Evolutionary conservation across 805 yeast genomes (phyloP).

Genomic region (Wickerhamomyces bisporus): DNA sequence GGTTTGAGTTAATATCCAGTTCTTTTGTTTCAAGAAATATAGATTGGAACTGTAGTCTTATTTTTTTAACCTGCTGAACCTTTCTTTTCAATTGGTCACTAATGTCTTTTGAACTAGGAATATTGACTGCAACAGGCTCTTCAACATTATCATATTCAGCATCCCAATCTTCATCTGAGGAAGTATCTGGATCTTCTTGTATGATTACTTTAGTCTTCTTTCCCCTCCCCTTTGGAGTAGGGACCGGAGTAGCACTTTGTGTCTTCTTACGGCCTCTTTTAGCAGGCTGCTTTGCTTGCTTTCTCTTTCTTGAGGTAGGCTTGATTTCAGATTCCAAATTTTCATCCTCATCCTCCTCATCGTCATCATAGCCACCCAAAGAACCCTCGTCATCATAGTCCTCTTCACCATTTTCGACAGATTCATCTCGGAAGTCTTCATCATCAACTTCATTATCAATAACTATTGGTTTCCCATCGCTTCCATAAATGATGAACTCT

Average conservation of each 20-base stretch:
- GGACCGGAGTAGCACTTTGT: constrained; percentile 7
- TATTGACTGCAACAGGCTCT: constrained; percentile 15
- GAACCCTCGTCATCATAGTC: constrained; percentile 23
- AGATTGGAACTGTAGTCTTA: constrained; percentile 25
- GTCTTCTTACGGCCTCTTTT: constrained; percentile 11
- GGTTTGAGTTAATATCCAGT: constrained; percentile 5
- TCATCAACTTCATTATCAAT: constrained; percentile 28
- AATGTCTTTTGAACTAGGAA: constrained; percentile 14
- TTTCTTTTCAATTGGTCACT: constrained; percentile 12
- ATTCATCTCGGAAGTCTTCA: constrained; percentile 24
- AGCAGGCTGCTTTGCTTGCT: constrained; percentile 8
- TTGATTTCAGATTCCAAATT: constrained; percentile 11
- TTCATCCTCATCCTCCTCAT: constrained; percentile 22
- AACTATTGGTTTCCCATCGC: constrained; percentile 35
- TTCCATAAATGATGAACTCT: constrained; percentile 38
- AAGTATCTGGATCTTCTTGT: constrained; percentile 17
- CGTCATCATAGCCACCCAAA: constrained; percentile 14
- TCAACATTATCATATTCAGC: constrained; percentile 12
- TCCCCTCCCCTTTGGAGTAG: constrained; percentile 8
- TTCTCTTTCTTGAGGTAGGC: constrained; percentile 8
- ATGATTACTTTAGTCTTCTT: constrained; percentile 3
- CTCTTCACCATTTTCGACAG: constrained; percentile 19
- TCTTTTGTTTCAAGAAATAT: constrained; percentile 14
- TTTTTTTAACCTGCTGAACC: constrained; percentile 20
- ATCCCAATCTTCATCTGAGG: constrained; percentile 25